Evolutionary conservation across 225 moss, liverwort and hornwort species (phyloP).

Genomic region (Bryoerythrophyllum caledonicum): DNA sequence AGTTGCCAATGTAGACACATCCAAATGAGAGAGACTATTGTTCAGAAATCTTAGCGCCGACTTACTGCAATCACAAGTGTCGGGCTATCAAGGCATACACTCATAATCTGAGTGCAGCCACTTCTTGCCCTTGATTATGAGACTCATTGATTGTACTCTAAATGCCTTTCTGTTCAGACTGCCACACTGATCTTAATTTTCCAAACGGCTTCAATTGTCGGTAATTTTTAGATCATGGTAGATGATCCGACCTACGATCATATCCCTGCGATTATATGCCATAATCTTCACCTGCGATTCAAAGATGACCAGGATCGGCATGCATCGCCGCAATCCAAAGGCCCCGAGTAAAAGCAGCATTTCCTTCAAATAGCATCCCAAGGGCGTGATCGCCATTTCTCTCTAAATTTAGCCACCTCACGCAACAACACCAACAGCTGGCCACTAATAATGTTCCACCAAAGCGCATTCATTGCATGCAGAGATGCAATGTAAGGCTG

Average conservation of each 20-base stretch:
- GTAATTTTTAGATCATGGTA: no score
- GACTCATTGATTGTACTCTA: no score
- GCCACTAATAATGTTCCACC: neutral
- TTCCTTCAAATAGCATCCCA: conserved; percentile 8
- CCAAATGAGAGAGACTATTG: neutral
- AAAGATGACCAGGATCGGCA: neutral
- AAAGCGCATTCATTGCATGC: conserved; percentile 5
- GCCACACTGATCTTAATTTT: no score
- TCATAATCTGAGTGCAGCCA: no score
- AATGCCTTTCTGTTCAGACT: no score
- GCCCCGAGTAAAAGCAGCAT: neutral
- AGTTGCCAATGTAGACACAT: neutral
- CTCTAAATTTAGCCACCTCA: neutral
- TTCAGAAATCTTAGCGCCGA: neutral
- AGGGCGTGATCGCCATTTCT: neutral
- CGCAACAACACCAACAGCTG: neutral
- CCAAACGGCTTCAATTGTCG: no score
- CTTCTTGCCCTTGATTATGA: no score
- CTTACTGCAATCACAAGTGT: conserved; percentile 31
- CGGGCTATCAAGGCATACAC: neutral
- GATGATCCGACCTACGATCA: no score
- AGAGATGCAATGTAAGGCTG: conserved; percentile 3
- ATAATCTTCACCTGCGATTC: no score
- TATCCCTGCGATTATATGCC: no score
- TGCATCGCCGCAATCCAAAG: neutral